Conservation (phyloP, 2,329 filamentous ascomycete genomes). For the Colletotrichum orchidophilum region DNA sequence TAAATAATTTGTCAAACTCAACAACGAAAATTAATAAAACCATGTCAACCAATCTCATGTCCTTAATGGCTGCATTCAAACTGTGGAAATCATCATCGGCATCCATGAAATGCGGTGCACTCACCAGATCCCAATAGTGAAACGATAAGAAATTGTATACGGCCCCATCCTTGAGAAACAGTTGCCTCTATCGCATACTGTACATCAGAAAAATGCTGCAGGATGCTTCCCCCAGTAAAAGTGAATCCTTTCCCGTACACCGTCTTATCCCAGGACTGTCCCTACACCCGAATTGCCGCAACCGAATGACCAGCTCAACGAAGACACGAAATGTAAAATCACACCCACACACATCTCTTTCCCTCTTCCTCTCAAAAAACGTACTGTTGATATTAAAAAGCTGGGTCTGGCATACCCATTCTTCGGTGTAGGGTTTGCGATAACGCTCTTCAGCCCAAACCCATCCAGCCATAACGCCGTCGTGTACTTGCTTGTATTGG, state of each 20-base stretch:
- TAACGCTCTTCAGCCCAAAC: slow-evolving; percentile 24
- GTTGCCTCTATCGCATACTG: slow-evolving; percentile 35
- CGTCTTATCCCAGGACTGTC: slow-evolving; percentile 32
- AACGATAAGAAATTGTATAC: background rate
- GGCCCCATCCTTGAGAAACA: slow-evolving; percentile 25
- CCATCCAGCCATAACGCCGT: slow-evolving; percentile 28
- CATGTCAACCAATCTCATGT: background rate
- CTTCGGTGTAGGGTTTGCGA: slow-evolving; percentile 24
- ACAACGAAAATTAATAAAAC: background rate
- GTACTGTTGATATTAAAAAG: slow-evolving; percentile 34
- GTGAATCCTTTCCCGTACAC: slow-evolving; percentile 31
- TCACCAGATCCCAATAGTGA: background rate
- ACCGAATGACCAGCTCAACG: slow-evolving; percentile 31
- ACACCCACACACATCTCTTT: background rate
- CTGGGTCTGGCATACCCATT: slow-evolving; percentile 28
- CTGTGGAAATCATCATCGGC: background rate
- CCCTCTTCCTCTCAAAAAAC: slow-evolving; percentile 7
- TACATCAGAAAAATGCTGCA: slow-evolving; percentile 35
- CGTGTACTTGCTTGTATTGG: slow-evolving; percentile 17
- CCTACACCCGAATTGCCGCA: slow-evolving; percentile 31
- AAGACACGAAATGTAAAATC: slow-evolving; percentile 31
- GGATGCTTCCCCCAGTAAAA: slow-evolving; percentile 31
- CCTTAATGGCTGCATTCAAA: background rate
- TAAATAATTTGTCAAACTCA: background rate
- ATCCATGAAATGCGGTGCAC: background rate